These are phyloP conservation scores for Madurella mycetomatis DNA, from an alignment of 2,329 filamentous ascomycete species.

Conservation along the genomic window DNA sequence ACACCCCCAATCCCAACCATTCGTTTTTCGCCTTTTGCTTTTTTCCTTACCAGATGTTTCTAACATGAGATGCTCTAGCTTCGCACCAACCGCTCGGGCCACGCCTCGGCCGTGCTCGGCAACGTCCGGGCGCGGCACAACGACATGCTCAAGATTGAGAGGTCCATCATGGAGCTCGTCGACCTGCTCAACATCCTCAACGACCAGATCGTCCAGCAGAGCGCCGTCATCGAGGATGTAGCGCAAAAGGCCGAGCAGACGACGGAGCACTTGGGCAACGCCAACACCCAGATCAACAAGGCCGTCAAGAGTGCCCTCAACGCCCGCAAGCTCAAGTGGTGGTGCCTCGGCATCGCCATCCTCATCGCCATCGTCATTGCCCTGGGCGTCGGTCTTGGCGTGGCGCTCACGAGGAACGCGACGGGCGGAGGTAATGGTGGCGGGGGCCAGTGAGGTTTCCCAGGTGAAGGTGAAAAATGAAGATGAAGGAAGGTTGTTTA, in stretches of 20 bases:
- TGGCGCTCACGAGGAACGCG: constrained; percentile 34
- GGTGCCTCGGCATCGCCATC: constrained; percentile 59
- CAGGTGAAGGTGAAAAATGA: too few species aligned
- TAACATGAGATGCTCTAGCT: constrained; percentile 46
- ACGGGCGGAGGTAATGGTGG: neutral
- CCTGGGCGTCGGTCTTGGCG: constrained; percentile 51
- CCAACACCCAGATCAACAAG: constrained; percentile 64
- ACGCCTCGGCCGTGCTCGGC: constrained; percentile 68
- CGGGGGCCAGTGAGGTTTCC: neutral
- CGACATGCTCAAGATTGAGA: constrained; percentile 76
- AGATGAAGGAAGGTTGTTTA: neutral
- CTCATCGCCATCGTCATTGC: constrained; percentile 55
- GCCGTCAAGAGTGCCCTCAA: constrained; percentile 64
- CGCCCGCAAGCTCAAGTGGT: constrained; percentile 77
- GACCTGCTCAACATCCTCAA: constrained; percentile 71
- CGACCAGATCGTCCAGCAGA: constrained; percentile 68
- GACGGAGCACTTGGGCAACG: constrained; percentile 61
- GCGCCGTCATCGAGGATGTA: constrained; percentile 55
- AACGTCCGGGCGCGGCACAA: constrained; percentile 78
- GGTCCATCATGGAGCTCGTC: constrained; percentile 66
- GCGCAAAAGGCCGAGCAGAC: constrained; percentile 65
- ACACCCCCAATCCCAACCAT: neutral
- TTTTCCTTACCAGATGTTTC: neutral
- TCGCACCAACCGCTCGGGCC: constrained; percentile 67
- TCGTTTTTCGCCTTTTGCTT: constrained; percentile 2